phyloP scores from a whole-genome alignment of 495 filamentous ascomycete genomes.

The Trichoderma asperelloides region DNA sequence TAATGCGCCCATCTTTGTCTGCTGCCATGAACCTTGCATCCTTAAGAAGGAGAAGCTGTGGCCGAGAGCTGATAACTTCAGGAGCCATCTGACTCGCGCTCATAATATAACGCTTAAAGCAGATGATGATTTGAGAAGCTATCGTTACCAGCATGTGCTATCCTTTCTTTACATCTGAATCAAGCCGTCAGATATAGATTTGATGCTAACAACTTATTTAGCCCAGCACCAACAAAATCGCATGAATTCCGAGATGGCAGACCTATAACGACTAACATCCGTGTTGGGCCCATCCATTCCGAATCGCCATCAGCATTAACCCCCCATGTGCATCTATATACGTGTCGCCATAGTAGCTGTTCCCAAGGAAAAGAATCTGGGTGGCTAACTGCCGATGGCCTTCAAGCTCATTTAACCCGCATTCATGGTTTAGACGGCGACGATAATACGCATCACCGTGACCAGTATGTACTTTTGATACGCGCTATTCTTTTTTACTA shows the following conservation, averaged over 20 bases:
- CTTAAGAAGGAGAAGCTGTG: constrained; percentile 62
- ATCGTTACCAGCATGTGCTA: neutral
- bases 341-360: too few relatives aligned
- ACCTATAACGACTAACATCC: neutral
- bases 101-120: constrained; percentile 36
- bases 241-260: neutral
- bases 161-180: neutral
- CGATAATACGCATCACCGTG: constrained; percentile 17
- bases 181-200: too few relatives aligned
- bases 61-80: constrained; percentile 89
- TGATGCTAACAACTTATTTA: neutral
- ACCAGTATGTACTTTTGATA: neutral
- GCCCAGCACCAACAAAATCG: neutral
- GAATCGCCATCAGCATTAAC: neutral
- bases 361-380: too few relatives aligned
- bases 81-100: constrained; percentile 72
- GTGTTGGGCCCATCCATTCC: too few relatives aligned
- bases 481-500: neutral
- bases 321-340: neutral
- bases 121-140: constrained; percentile 29
- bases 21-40: constrained; percentile 53
- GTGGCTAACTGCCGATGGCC: too few relatives aligned
- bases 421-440: constrained; percentile 21
- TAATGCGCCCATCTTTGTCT: constrained; percentile 55
- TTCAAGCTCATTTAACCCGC: too few relatives aligned